A percentile compares a stretch with the other conserved stretches of the same genome.
Conservation (phyloP, 2,329 filamentous ascomycete genomes). For the Xylariaceae sp. region DNA sequence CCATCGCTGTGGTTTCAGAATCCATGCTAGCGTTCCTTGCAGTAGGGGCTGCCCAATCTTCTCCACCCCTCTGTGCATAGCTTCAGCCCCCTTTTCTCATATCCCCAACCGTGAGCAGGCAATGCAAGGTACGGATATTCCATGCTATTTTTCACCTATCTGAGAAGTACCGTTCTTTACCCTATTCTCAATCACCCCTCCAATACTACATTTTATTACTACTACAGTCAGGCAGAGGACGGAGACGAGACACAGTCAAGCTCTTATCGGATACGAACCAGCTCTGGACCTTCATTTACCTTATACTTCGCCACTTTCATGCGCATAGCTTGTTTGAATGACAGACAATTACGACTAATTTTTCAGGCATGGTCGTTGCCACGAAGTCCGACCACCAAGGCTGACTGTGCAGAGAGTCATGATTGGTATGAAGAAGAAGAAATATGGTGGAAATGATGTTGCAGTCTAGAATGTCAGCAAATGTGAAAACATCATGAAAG, state of each 20-base stretch:
- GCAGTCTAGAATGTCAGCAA: background rate
- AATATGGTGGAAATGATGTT: background rate
- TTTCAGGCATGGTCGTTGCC: background rate
- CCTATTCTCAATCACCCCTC: too few species aligned
- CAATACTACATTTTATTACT: too few species aligned
- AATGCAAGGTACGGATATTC: background rate
- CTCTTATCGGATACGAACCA: background rate
- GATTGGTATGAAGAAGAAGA: background rate
- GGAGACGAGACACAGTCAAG: background rate
- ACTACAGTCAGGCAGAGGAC: background rate
- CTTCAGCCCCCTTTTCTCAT: background rate
- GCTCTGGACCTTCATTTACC: background rate
- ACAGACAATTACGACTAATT: background rate
- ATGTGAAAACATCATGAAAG: background rate
- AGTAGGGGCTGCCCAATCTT: background rate
- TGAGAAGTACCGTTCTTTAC: too few species aligned
- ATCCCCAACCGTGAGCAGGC: background rate
- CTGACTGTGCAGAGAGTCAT: background rate
- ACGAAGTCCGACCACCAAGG: background rate
- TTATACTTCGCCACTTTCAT: background rate
- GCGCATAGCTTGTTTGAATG: background rate
- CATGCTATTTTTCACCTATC: too few species aligned
- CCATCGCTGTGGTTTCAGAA: too few species aligned
- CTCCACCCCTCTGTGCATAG: background rate
- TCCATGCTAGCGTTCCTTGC: background rate